Evolutionary conservation across 352 stramenopile species (phyloP).

Genomic region (Phytophthora rubi): DNA sequence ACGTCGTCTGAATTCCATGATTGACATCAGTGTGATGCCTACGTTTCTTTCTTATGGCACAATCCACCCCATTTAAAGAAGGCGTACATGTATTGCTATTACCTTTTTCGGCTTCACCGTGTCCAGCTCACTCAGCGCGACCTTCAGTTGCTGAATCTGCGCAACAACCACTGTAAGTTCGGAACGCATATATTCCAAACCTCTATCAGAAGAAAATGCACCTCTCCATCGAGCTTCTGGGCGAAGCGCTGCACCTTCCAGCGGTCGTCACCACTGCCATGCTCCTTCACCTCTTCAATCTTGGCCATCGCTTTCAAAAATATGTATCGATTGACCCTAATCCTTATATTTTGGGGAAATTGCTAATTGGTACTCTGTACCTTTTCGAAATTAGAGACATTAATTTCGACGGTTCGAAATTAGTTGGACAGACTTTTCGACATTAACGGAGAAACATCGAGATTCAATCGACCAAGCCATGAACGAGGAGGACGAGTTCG

Average conservation of each 20-base stretch:
- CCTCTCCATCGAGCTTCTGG: slow-evolving; percentile 51
- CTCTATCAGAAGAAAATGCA: slow-evolving; percentile 8
- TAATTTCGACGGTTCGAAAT: background rate
- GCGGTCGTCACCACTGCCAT: slow-evolving; percentile 26
- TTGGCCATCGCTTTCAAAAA: slow-evolving; percentile 25
- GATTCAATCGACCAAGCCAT: slow-evolving; percentile 11
- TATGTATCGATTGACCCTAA: too few species aligned
- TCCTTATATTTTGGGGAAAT: too few species aligned
- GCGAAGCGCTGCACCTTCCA: slow-evolving; percentile 59
- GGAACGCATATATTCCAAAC: background rate
- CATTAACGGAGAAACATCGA: background rate
- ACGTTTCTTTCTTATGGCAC: background rate
- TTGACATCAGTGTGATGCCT: background rate
- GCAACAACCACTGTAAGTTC: background rate
- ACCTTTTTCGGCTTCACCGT: slow-evolving; percentile 77
- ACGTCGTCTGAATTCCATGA: slow-evolving; percentile 52
- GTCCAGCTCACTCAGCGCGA: slow-evolving; percentile 77
- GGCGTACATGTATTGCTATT: background rate
- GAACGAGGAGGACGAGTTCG: slow-evolving; percentile 78
- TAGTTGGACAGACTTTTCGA: background rate
- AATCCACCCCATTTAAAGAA: too few species aligned
- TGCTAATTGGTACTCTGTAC: too few species aligned
- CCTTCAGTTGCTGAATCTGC: slow-evolving; percentile 82
- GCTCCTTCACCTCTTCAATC: slow-evolving; percentile 43
- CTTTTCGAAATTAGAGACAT: background rate